phyloP scores from a whole-genome alignment of 345 rosid genomes.

The Linum usitatissimum region DNA sequence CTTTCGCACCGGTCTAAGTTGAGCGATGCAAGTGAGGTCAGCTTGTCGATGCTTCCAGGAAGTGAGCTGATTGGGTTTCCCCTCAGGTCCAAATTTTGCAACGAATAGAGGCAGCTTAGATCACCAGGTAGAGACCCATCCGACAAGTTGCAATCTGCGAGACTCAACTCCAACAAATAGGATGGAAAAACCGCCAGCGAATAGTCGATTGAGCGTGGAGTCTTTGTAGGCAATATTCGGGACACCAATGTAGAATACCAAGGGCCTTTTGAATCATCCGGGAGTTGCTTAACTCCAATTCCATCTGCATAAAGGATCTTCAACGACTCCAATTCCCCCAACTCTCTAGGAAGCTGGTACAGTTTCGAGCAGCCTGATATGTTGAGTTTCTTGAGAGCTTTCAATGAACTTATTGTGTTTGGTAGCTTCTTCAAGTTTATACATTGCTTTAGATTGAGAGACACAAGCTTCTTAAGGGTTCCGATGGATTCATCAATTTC shows the following conservation, averaged over 20 bases:
- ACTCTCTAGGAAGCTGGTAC: conserved; percentile 1
- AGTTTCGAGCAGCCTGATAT: conserved; percentile 22
- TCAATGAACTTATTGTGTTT: not conserved
- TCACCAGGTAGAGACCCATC: conserved; percentile 8
- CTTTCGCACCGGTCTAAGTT: not conserved
- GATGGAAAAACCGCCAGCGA: conserved; percentile 5
- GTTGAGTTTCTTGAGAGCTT: conserved; percentile 14
- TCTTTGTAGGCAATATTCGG: conserved; percentile 5
- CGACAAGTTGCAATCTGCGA: conserved; percentile 14
- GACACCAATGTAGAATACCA: conserved; percentile 15
- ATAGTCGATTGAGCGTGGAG: conserved; percentile 1
- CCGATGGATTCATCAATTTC: conserved; percentile 20
- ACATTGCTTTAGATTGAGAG: conserved; percentile 17
- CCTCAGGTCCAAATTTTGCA: conserved; percentile 4
- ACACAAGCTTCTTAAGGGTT: conserved; percentile 4
- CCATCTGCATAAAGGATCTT: conserved; percentile 16
- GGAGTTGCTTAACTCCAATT: conserved; percentile 1
- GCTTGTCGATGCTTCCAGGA: conserved; percentile 8
- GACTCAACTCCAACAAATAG: conserved; percentile 11
- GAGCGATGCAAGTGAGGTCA: conserved; percentile 11
- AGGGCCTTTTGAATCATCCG: not conserved
- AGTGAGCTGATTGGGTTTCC: conserved; percentile 5
- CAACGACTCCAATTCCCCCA: conserved; percentile 13
- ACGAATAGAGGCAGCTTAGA: conserved; percentile 4
- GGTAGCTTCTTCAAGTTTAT: conserved; percentile 16